Percentiles rank a stretch among this genome's conserved stretches.
Evolutionary conservation across 2,329 filamentous ascomycete genomes (phyloP).

Genomic region (Ophiostoma piceae): DNA sequence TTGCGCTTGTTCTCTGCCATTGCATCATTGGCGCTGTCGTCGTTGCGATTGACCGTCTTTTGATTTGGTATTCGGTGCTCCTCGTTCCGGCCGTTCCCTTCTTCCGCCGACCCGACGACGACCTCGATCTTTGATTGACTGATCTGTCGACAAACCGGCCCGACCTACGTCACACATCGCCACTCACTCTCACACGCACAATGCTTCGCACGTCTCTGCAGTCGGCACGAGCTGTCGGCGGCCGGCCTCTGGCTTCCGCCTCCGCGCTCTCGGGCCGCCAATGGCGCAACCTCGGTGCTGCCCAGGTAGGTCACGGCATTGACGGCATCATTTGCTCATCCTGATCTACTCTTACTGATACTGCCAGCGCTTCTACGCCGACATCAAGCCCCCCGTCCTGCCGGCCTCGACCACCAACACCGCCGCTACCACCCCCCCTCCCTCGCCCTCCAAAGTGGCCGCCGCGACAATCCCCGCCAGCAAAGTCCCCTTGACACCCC

Average conservation of each 20-base stretch:
- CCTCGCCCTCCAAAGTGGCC: slow-evolving; percentile 36
- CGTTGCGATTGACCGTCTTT: neutral
- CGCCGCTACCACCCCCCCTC: slow-evolving; percentile 34
- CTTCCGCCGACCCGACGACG: neutral
- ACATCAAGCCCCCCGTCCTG: slow-evolving; percentile 40
- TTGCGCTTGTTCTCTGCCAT: neutral
- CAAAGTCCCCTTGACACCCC: slow-evolving; percentile 29
- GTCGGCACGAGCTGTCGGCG: slow-evolving; percentile 56
- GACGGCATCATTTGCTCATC: neutral
- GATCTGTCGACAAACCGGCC: neutral
- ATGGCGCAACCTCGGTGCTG: slow-evolving; percentile 45
- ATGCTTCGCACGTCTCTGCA: slow-evolving; percentile 67
- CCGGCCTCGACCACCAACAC: slow-evolving; percentile 49
- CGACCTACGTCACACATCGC: neutral
- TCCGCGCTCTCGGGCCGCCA: slow-evolving; percentile 46
- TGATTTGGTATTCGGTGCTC: neutral
- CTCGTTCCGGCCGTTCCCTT: neutral
- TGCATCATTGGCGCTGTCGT: slow-evolving; percentile 6
- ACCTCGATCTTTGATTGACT: neutral
- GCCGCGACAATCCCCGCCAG: slow-evolving; percentile 38
- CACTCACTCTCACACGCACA: slow-evolving; percentile 28
- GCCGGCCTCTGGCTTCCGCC: slow-evolving; percentile 47
- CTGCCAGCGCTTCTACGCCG: slow-evolving; percentile 53
- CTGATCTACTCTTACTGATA: neutral
- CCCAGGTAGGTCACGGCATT: slow-evolving; percentile 22